Percentiles rank a stretch among this genome's conserved stretches.
These are phyloP conservation scores for Avena atlantica DNA, from an alignment of 176 grass and related monocot species.

Conservation along the genomic window DNA sequence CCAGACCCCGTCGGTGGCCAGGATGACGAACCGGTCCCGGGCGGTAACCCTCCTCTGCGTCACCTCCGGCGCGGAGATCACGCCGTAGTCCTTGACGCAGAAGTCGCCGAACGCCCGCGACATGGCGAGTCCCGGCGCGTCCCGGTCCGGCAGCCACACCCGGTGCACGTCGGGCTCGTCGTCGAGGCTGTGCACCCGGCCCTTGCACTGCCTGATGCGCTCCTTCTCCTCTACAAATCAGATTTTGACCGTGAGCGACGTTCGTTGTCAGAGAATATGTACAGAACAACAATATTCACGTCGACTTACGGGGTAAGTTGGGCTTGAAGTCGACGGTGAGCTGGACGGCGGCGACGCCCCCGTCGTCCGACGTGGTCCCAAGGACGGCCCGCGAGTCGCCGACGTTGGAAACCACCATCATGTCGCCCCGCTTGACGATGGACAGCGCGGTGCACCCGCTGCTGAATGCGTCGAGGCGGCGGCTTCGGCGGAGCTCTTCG, in stretches of 20 bases:
- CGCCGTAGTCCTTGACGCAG: conserved; percentile 75
- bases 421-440: conserved; percentile 84
- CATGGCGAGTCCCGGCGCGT: conserved; percentile 91
- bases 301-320: conserved; percentile 82
- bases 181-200: conserved; percentile 60
- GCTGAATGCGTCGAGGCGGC: conserved; percentile 67
- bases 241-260: not conserved
- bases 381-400: conserved; percentile 92
- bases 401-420: conserved; percentile 83
- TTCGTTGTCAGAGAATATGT: not conserved
- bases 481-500: conserved; percentile 64
- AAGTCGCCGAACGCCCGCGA: conserved; percentile 95
- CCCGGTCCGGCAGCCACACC: conserved; percentile 67
- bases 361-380: conserved; percentile 55
- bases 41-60: conserved; percentile 61
- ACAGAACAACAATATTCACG: not conserved
- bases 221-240: conserved; percentile 64
- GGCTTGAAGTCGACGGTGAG: conserved; percentile 93
- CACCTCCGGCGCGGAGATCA: conserved; percentile 92
- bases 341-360: conserved; percentile 62
- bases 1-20: conserved; percentile 98
- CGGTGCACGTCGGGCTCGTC: conserved; percentile 92
- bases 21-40: conserved; percentile 79
- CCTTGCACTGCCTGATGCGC: conserved; percentile 80
- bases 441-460: conserved; percentile 87